Conservation (phyloP, 2,329 filamentous ascomycete genomes). For the Orbilia blumenaviensis region DNA sequence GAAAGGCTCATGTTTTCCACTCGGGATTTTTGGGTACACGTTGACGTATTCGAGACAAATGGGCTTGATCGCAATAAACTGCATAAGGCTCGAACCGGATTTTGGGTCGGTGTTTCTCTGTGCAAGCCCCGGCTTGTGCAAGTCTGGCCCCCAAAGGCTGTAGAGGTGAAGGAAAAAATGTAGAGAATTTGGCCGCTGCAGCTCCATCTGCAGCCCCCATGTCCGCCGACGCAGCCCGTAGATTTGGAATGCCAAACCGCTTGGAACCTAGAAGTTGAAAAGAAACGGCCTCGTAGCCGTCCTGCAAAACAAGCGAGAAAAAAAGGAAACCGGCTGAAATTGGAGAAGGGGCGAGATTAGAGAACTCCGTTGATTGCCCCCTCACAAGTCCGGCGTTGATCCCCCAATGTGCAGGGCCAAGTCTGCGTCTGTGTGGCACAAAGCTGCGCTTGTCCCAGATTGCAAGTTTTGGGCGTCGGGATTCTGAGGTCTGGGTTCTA, state of each 20-base stretch:
- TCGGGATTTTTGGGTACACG: no score
- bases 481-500: neutral
- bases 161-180: neutral
- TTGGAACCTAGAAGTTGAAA: neutral
- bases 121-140: neutral
- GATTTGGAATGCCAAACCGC: neutral
- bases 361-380: neutral
- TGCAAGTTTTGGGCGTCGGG: neutral
- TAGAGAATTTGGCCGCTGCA: neutral
- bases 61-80: no score
- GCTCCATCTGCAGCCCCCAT: neutral
- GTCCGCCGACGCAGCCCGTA: neutral
- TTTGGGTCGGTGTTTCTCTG: neutral
- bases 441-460: neutral
- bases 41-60: no score
- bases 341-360: neutral
- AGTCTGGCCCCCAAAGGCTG: neutral
- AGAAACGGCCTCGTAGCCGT: neutral
- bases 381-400: neutral
- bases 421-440: constrained; percentile 23
- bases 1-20: no score
- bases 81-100: no score
- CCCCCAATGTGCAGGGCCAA: neutral
- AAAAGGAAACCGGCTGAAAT: neutral
- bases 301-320: neutral